Percentiles rank a stretch among this genome's conserved stretches.
Evolutionary conservation across 805 yeast genomes (phyloP).

Genomic region (Lachancea sp.): DNA sequence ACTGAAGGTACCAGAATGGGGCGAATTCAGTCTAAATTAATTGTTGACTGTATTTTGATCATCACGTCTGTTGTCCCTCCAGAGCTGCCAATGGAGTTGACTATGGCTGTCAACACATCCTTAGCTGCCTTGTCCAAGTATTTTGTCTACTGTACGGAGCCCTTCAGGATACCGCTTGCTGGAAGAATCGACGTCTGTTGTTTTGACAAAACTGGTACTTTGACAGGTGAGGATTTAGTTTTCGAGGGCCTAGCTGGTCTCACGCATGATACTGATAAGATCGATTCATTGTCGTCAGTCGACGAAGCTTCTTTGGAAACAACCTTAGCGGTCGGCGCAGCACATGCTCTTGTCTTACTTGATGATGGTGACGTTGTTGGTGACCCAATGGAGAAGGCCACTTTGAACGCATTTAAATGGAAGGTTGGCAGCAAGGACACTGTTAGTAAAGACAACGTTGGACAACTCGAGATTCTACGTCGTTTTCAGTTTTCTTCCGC

Average conservation of each 20-base stretch:
- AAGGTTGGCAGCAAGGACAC: slow-evolving; percentile 68
- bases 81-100: slow-evolving; percentile 96
- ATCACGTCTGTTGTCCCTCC: slow-evolving; percentile 98
- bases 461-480: slow-evolving; percentile 67
- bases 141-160: slow-evolving; percentile 94
- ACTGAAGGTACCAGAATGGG: slow-evolving; percentile 95
- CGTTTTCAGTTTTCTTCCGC: slow-evolving; percentile 97
- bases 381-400: slow-evolving; percentile 98
- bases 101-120: slow-evolving; percentile 95
- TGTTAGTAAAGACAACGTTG: slow-evolving; percentile 42
- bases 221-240: slow-evolving; percentile 92
- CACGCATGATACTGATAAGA: slow-evolving; percentile 38
- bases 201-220: slow-evolving; percentile 96
- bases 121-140: slow-evolving; percentile 80
- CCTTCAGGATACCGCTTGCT: slow-evolving; percentile 95
- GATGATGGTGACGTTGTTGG: slow-evolving; percentile 98
- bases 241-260: slow-evolving; percentile 96
- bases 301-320: slow-evolving; percentile 66
- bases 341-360: slow-evolving; percentile 88
- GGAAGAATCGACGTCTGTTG: slow-evolving; percentile 98
- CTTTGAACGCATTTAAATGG: slow-evolving; percentile 85
- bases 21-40: slow-evolving; percentile 86
- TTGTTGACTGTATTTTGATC: slow-evolving; percentile 91
- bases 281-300: slow-evolving; percentile 45
- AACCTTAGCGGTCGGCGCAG: slow-evolving; percentile 76